Conservation (phyloP, 176 grass and related monocot species). For the Oryza longistaminata region DNA sequence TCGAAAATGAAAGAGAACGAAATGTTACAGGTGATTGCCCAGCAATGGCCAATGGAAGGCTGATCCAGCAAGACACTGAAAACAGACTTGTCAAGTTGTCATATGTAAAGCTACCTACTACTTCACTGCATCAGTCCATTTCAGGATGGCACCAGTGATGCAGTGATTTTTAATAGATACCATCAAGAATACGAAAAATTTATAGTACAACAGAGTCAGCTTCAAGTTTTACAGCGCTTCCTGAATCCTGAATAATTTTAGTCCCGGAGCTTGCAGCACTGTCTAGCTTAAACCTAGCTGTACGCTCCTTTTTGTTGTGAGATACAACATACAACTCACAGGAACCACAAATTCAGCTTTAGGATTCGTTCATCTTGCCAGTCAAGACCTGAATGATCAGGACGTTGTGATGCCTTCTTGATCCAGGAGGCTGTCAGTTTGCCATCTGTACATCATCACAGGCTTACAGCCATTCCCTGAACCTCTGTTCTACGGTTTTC, state of each 20-base stretch:
- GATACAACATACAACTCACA: conserved; percentile 30
- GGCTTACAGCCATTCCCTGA: conserved; percentile 24
- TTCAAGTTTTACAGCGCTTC: conserved; percentile 17
- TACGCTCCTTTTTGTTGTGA: conserved; percentile 24
- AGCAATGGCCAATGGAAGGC: neutral
- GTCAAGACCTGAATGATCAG: conserved; percentile 9
- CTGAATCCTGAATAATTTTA: conserved; percentile 10
- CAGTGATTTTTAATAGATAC: neutral
- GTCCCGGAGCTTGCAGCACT: neutral
- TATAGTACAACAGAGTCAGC: conserved; percentile 34
- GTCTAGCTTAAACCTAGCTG: conserved; percentile 3
- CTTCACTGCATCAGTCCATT: conserved; percentile 6
- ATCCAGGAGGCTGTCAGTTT: conserved; percentile 21
- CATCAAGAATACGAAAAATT: neutral
- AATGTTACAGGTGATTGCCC: conserved; percentile 6
- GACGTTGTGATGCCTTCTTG: neutral
- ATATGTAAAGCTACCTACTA: neutral
- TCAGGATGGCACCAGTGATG: neutral
- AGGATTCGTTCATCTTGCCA: neutral
- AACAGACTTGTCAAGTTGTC: neutral
- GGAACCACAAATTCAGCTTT: neutral
- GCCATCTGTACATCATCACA: conserved; percentile 42
- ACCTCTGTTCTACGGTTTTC: conserved; percentile 13
- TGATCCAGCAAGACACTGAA: neutral
- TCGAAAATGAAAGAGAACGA: neutral